Base-by-base conservation (phyloP, 2,329 filamentous ascomycete genomes). In the Diaporthe citriasiana region DNA sequence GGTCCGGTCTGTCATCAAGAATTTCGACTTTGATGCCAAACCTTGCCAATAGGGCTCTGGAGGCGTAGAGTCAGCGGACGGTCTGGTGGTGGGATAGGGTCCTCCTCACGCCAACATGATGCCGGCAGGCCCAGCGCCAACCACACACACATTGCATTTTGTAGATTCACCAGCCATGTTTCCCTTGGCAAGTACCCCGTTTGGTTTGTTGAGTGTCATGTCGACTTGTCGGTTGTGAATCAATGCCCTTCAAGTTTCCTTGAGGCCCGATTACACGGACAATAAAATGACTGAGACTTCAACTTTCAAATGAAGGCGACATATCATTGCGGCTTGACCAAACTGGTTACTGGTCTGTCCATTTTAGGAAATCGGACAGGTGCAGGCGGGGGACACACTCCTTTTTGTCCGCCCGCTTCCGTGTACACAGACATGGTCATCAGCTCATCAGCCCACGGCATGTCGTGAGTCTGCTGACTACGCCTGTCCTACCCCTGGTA, bases 1-100 rank as follows among this genome's bases (percentile, higher is more conserved):
- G 90, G 78, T 93, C 89, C 35, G 89, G 85, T 76, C 93, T 85
- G 79, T 94, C 92, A 83, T 95, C 93, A 65, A 94, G 85, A 51
- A 94, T 87, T 50, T 88, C 86, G 7, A 90, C 87, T 71, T 90
- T 89, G 78, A 94, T 89, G 17, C 92, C 92, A 78, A 89, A 93
- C 10, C 93, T 88, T n/a, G 89, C 88, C 35, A 94, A 85, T 76
- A 78, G 71, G 47, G 78, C 78, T 89, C 88, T 76, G 69, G 15
- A 47, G 53, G 60, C 72, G 78, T 13, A 92, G 87, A 25, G 89
- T 88, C 47, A 94, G 85, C 76, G 71, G n/a, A 38, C 38, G 42
- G 59, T 71, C 79, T 72, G 78, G 73, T 57, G 76, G 60, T 60
- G 70, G 53, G 55, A 55, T 53, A 17, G 71, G 38, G 19, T 74